phyloP scores from a whole-genome alignment of 2,329 filamentous ascomycete genomes.

The Fusarium concolor region DNA sequence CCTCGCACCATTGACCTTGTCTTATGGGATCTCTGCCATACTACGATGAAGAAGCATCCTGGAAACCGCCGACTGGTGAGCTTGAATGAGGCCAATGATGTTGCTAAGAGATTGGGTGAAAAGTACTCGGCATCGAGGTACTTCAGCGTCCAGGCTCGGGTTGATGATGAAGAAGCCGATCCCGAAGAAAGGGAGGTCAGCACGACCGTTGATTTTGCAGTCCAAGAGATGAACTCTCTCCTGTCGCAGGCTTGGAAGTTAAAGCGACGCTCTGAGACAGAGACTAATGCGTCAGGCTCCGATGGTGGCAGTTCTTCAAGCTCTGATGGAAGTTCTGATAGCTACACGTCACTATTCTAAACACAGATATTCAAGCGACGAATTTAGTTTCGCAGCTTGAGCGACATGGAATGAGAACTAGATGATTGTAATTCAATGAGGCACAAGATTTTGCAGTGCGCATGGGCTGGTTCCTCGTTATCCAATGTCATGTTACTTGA shows the following conservation, averaged over 20 bases:
- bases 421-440: background rate
- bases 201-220: conserved; percentile 49
- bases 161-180: conserved; percentile 35
- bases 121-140: conserved; percentile 55
- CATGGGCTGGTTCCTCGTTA: background rate
- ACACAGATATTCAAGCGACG: background rate
- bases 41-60: conserved; percentile 48
- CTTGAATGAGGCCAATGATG: conserved; percentile 68
- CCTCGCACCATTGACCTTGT: conserved; percentile 34
- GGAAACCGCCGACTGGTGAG: conserved; percentile 63
- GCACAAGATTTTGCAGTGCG: background rate
- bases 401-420: background rate
- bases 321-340: background rate
- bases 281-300: background rate
- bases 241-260: conserved; percentile 37
- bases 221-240: conserved; percentile 33
- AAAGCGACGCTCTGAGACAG: background rate
- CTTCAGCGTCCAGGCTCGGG: conserved; percentile 50
- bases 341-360: background rate
- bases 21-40: conserved; percentile 52
- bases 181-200: conserved; percentile 37
- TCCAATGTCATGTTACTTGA: background rate
- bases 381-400: background rate
- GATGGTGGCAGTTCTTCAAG: background rate
- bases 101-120: conserved; percentile 67